phyloP scores from a whole-genome alignment of 2,329 filamentous ascomycete species.

The Trichoderma asperellum region DNA sequence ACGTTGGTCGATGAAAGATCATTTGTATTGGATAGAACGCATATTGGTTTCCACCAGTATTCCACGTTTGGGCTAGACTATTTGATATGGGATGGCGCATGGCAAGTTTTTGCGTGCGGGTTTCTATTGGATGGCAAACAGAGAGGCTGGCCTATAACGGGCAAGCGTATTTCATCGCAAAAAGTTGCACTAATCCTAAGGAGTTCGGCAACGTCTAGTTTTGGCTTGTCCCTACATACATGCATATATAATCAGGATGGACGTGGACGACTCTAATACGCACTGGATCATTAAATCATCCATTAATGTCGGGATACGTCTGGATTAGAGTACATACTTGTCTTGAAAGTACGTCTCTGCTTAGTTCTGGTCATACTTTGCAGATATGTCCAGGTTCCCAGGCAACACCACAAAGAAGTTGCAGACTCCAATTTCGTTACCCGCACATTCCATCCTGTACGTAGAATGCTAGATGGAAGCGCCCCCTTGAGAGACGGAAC shows the following conservation, averaged over 20 bases:
- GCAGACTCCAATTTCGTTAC: not conserved
- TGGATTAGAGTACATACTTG: not conserved
- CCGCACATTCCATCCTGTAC: not conserved
- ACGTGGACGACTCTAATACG: no score
- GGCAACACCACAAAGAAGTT: not conserved
- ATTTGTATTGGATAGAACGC: not conserved
- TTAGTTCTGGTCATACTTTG: not conserved
- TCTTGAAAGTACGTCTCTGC: not conserved
- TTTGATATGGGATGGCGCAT: not conserved
- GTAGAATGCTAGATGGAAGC: no score
- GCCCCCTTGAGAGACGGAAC: no score
- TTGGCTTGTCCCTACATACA: not conserved
- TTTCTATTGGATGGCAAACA: not conserved
- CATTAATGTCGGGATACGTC: no score
- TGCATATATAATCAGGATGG: no score
- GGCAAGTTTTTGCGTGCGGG: constrained; percentile 3
- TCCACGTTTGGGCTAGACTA: not conserved
- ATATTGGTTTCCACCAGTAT: not conserved
- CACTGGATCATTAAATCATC: no score
- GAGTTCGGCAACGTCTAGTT: not conserved
- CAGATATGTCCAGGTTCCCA: not conserved
- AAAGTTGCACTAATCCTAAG: not conserved
- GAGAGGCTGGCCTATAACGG: not conserved
- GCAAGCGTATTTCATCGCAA: not conserved
- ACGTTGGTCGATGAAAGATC: not conserved